phyloP scores from a whole-genome alignment of 495 filamentous ascomycete genomes.

The Beverwykella pulmonaria region DNA sequence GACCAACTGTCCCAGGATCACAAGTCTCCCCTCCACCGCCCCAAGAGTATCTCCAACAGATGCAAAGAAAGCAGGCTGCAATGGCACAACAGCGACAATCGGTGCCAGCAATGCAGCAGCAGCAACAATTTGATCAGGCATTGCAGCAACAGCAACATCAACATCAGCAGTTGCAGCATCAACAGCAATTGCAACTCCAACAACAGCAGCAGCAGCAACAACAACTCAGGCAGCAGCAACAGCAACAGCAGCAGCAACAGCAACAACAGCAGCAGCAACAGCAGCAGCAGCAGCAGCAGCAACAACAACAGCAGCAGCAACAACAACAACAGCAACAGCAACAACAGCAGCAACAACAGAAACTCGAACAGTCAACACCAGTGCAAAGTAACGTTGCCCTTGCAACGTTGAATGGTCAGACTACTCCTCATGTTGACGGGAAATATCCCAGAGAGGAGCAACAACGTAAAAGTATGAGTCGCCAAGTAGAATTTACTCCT shows the following conservation, averaged over 20 bases:
- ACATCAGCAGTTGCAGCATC: slow-evolving; percentile 41
- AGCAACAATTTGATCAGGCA: neutral
- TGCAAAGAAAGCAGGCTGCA: slow-evolving; percentile 43
- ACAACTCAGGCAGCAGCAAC: neutral
- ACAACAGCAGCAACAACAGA: no score
- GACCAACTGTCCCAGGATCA: slow-evolving; percentile 52
- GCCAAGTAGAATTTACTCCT: slow-evolving; percentile 42
- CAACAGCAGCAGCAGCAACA: slow-evolving; percentile 40
- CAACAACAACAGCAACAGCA: neutral
- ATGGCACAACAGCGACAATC: slow-evolving; percentile 38
- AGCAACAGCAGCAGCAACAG: neutral
- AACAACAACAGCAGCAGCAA: neutral
- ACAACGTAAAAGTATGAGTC: slow-evolving; percentile 53
- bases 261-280: slow-evolving; percentile 32
- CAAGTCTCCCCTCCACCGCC: slow-evolving; percentile 42
- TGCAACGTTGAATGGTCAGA: slow-evolving; percentile 29
- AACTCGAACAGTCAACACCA: slow-evolving; percentile 33
- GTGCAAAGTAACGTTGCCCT: slow-evolving; percentile 25
- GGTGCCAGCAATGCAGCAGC: slow-evolving; percentile 17
- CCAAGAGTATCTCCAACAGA: slow-evolving; percentile 48
- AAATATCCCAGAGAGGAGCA: slow-evolving; percentile 39
- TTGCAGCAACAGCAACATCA: neutral
- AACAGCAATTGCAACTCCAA: slow-evolving; percentile 48
- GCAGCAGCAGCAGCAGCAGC: slow-evolving; percentile 12
- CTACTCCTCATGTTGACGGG: slow-evolving; percentile 36